Conservation (phyloP, 2,329 filamentous ascomycete genomes). For the Orbilia brochopaga region DNA sequence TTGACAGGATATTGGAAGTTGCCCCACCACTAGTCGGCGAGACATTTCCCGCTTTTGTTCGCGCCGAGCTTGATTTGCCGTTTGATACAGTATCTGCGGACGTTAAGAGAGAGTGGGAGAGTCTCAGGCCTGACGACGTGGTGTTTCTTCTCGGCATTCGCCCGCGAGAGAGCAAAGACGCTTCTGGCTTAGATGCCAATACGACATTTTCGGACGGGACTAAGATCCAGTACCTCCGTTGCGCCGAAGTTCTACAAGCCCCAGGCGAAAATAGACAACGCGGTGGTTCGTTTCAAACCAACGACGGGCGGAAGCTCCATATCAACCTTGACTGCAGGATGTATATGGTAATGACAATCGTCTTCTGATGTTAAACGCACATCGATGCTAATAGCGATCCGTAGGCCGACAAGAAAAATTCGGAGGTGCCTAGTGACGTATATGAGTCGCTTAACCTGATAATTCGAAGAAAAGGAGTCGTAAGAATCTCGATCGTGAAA, state of each 20-base stretch:
- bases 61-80: slow-evolving; percentile 84
- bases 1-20: slow-evolving; percentile 74
- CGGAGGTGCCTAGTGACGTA: slow-evolving; percentile 73
- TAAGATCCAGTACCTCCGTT: slow-evolving; percentile 74
- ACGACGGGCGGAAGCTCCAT: slow-evolving; percentile 72
- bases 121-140: slow-evolving; percentile 81
- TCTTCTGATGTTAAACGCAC: slow-evolving; percentile 7
- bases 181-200: slow-evolving; percentile 54
- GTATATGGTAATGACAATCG: slow-evolving; percentile 65
- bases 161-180: slow-evolving; percentile 52
- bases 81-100: slow-evolving; percentile 77
- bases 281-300: slow-evolving; percentile 68
- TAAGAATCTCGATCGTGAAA: slow-evolving; percentile 8
- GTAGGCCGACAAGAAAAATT: slow-evolving; percentile 69
- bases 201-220: slow-evolving; percentile 66
- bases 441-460: slow-evolving; percentile 87
- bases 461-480: slow-evolving; percentile 75
- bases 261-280: slow-evolving; percentile 82
- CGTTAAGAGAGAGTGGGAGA: slow-evolving; percentile 86
- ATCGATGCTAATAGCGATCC: slow-evolving; percentile 8
- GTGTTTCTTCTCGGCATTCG: slow-evolving; percentile 84
- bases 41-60: slow-evolving; percentile 79
- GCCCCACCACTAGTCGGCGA: slow-evolving; percentile 82
- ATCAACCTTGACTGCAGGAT: slow-evolving; percentile 79
- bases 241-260: slow-evolving; percentile 84